Evolutionary conservation across 2,329 filamentous ascomycete genomes (phyloP).

Genomic region (Claviceps arundinis): DNA sequence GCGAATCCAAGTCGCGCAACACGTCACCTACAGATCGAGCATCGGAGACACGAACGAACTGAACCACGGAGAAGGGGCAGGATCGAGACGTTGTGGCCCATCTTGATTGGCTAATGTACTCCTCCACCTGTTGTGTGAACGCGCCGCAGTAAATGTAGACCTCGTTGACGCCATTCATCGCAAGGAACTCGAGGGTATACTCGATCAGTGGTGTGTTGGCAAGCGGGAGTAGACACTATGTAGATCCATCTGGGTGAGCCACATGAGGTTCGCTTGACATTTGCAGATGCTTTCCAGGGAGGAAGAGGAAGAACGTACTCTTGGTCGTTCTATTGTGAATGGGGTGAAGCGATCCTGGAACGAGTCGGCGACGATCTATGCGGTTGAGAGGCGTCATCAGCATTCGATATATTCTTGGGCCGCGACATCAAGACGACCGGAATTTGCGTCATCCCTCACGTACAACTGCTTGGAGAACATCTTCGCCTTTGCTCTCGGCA

Average conservation of each 20-base stretch:
- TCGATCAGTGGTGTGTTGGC: conserved; percentile 93
- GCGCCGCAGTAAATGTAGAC: conserved; percentile 86
- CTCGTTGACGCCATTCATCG: conserved; percentile 88
- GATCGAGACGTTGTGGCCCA: conserved; percentile 48
- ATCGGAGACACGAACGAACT: conserved; percentile 72
- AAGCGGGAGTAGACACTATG: conserved; percentile 77
- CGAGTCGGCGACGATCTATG: conserved; percentile 76
- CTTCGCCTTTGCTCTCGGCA: conserved; percentile 42
- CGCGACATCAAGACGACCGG: neutral
- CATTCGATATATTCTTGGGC: conserved; percentile 1
- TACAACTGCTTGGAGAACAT: conserved; percentile 45
- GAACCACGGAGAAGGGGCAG: conserved; percentile 62
- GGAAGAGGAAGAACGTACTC: conserved; percentile 37
- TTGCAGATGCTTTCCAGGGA: neutral
- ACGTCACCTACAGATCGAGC: conserved; percentile 85
- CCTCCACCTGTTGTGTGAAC: conserved; percentile 76
- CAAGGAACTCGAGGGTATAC: conserved; percentile 92
- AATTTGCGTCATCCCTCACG: conserved; percentile 19
- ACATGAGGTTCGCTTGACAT: neutral
- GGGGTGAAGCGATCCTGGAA: conserved; percentile 88
- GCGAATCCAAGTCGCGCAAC: conserved; percentile 82
- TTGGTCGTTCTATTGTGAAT: conserved; percentile 75
- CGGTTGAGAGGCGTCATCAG: conserved; percentile 8
- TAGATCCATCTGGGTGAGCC: neutral
- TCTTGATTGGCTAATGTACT: conserved; percentile 65